Conservation (phyloP, 1,284 basidiomycete genomes). For the Cerioporus squamosus region DNA sequence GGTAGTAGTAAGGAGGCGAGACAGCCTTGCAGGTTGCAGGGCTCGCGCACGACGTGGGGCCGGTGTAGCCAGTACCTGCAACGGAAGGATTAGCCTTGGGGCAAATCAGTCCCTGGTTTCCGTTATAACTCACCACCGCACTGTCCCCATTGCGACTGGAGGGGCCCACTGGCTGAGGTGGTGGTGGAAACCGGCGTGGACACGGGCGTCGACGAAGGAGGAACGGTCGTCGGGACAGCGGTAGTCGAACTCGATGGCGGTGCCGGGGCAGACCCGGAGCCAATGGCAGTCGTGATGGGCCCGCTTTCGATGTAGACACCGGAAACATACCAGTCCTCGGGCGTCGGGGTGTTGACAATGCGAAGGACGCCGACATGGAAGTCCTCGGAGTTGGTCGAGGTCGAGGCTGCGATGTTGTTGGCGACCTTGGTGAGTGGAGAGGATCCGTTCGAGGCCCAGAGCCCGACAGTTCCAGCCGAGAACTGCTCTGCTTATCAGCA, state of each 20-base stretch:
- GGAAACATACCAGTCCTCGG: slow-evolving; percentile 65
- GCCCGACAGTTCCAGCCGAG: slow-evolving; percentile 54
- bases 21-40: slow-evolving; percentile 50
- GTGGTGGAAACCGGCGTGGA: slow-evolving; percentile 28
- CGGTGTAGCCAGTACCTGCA: slow-evolving; percentile 48
- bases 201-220: slow-evolving; percentile 20
- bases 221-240: slow-evolving; percentile 20
- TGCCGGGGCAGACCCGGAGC: slow-evolving; percentile 36
- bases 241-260: slow-evolving; percentile 26
- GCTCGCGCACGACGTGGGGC: slow-evolving; percentile 50
- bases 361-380: slow-evolving; percentile 69
- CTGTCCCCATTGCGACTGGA: slow-evolving; percentile 54
- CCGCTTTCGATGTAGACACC: slow-evolving; percentile 64
- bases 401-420: slow-evolving; percentile 49
- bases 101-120: neutral
- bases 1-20: slow-evolving; percentile 59
- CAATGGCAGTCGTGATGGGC: slow-evolving; percentile 56
- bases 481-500: slow-evolving; percentile 42
- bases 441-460: slow-evolving; percentile 60
- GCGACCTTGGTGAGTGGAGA: slow-evolving; percentile 54
- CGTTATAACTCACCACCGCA: slow-evolving; percentile 47
- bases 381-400: slow-evolving; percentile 65
- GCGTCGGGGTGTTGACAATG: slow-evolving; percentile 48
- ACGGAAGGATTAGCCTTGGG: neutral
- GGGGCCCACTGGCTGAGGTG: slow-evolving; percentile 44